Conservation (phyloP, 2,329 filamentous ascomycete genomes). For the Talaromyces sp. region DNA sequence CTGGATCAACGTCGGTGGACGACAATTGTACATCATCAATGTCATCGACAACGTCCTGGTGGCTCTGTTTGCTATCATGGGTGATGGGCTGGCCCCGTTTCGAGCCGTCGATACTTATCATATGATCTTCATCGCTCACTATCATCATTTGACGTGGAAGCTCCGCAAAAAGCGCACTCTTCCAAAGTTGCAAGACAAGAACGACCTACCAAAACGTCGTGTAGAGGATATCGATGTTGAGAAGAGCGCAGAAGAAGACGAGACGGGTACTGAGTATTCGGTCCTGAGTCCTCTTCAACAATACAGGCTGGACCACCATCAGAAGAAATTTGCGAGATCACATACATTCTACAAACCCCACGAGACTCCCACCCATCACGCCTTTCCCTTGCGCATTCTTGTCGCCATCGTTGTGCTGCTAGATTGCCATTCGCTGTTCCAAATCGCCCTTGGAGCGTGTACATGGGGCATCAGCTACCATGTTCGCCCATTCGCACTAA, state of each 20-base stretch:
- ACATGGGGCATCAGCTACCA: constrained; percentile 76
- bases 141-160: constrained; percentile 62
- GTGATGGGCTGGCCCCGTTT: constrained; percentile 68
- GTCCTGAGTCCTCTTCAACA: constrained; percentile 64
- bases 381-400: constrained; percentile 69
- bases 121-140: constrained; percentile 75
- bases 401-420: constrained; percentile 73
- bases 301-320: constrained; percentile 66
- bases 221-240: constrained; percentile 42
- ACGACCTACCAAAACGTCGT: constrained; percentile 55
- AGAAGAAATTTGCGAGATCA: constrained; percentile 71
- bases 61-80: constrained; percentile 65
- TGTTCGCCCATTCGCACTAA: constrained; percentile 64
- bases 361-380: constrained; percentile 74
- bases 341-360: constrained; percentile 89
- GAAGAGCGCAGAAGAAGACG: constrained; percentile 33
- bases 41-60: constrained; percentile 67
- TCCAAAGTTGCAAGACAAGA: constrained; percentile 60
- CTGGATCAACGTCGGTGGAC: constrained; percentile 76
- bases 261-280: constrained; percentile 52
- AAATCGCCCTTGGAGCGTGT: constrained; percentile 70
- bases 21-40: constrained; percentile 64
- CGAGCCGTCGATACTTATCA: constrained; percentile 79
- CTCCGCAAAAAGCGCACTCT: constrained; percentile 57
- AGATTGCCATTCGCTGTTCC: constrained; percentile 72